Evolutionary conservation across 495 filamentous ascomycete species (phyloP).

Genomic region (Aspergillus ostianus): DNA sequence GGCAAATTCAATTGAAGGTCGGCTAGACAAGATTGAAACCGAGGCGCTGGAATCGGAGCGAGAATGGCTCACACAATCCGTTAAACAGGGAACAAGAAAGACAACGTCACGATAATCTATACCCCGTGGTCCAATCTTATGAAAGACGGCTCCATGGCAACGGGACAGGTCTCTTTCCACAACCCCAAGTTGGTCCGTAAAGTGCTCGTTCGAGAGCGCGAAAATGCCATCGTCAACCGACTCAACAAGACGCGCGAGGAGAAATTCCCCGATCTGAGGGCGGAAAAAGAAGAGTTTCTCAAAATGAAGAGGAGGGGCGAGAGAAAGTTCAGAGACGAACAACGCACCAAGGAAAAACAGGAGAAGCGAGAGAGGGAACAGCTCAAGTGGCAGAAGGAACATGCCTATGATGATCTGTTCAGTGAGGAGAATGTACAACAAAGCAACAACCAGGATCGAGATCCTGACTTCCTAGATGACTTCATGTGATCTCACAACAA

Average conservation of each 20-base stretch:
- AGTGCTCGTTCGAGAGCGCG: slow-evolving; percentile 69
- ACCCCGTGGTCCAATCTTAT: slow-evolving; percentile 97
- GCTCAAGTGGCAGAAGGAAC: slow-evolving; percentile 89
- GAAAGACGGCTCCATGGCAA: slow-evolving; percentile 95
- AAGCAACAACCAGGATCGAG: slow-evolving; percentile 52
- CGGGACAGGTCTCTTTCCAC: slow-evolving; percentile 92
- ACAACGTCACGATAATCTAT: slow-evolving; percentile 94
- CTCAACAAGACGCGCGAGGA: slow-evolving; percentile 94
- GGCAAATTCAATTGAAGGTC: slow-evolving; percentile 96
- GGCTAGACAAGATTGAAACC: slow-evolving; percentile 8
- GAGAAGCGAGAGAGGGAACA: slow-evolving; percentile 77
- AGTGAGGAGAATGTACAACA: slow-evolving; percentile 43
- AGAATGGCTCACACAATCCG: slow-evolving; percentile 8
- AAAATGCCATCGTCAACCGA: slow-evolving; percentile 89
- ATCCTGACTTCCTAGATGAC: slow-evolving; percentile 49
- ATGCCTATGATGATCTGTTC: slow-evolving; percentile 83
- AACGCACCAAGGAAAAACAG: slow-evolving; percentile 78
- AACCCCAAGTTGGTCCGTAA: slow-evolving; percentile 82
- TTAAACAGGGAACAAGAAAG: slow-evolving; percentile 85
- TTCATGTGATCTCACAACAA: slow-evolving; percentile 46
- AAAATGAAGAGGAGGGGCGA: slow-evolving; percentile 68
- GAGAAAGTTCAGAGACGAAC: slow-evolving; percentile 61
- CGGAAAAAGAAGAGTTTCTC: slow-evolving; percentile 73
- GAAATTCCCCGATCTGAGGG: slow-evolving; percentile 74
- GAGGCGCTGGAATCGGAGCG: background rate